Evolutionary conservation across 1,139 yeast genomes (phyloP).

Genomic region (Geotrichum aggregatum): DNA sequence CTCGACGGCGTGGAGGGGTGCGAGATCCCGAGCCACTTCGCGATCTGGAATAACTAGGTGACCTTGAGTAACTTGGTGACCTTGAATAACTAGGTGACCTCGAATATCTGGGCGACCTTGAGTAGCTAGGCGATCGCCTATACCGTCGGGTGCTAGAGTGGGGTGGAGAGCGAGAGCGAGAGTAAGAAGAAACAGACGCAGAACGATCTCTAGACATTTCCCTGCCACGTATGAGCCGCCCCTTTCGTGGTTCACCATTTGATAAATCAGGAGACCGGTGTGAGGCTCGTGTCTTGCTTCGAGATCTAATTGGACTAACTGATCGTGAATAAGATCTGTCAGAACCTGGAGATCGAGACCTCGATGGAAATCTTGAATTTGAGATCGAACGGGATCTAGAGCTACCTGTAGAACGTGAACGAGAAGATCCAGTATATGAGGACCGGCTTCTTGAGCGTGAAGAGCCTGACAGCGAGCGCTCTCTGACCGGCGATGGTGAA

Average conservation of each 20-base stretch:
- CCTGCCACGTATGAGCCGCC: constrained; percentile 15
- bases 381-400: constrained; percentile 21
- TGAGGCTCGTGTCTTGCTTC: not conserved
- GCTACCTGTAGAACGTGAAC: constrained; percentile 19
- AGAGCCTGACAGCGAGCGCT: constrained; percentile 1
- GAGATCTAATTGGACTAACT: constrained; percentile 1
- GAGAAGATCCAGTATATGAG: constrained; percentile 23
- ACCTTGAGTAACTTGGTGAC: not conserved
- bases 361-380: constrained; percentile 23
- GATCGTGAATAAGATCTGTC: not conserved
- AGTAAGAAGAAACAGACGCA: not conserved
- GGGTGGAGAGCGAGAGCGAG: constrained; percentile 6
- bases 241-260: constrained; percentile 9
- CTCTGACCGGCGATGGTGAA: constrained; percentile 23
- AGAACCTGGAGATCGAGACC: constrained; percentile 12
- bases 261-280: not conserved
- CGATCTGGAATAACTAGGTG: too few species aligned
- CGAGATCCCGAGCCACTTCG: too few species aligned
- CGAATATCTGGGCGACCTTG: constrained; percentile 2
- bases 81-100: constrained; percentile 4
- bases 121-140: constrained; percentile 10
- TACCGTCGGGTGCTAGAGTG: not conserved
- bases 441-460: constrained; percentile 12
- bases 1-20: constrained; percentile 4
- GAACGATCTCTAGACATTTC: constrained; percentile 2